Percentiles rank a stretch among this genome's conserved stretches.
Evolutionary conservation across 495 filamentous ascomycete genomes (phyloP).

Genomic region (Penicillium bovifimosum): DNA sequence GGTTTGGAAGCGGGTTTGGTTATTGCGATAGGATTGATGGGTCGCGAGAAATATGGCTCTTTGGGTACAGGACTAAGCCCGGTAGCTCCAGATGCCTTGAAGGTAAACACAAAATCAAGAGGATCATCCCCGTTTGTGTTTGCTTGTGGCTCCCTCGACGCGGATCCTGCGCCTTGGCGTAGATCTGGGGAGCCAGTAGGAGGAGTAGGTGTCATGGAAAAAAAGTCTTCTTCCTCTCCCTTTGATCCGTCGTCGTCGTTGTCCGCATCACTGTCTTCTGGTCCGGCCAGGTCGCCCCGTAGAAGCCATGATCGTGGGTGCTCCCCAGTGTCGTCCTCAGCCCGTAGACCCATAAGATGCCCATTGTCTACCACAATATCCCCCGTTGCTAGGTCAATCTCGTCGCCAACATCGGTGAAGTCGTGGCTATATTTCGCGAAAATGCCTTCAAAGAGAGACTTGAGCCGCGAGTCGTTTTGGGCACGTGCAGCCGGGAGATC

Average conservation of each 20-base stretch:
- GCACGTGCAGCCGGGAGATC: constrained; percentile 54
- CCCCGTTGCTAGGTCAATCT: constrained; percentile 72
- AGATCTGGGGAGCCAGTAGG: neutral
- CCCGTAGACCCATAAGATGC: constrained; percentile 57
- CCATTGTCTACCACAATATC: constrained; percentile 83
- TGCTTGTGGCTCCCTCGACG: constrained; percentile 3
- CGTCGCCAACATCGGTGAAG: constrained; percentile 74
- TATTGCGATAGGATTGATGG: constrained; percentile 1
- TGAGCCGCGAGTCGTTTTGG: constrained; percentile 60
- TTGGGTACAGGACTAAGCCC: constrained; percentile 1
- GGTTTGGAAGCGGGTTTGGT: constrained; percentile 1
- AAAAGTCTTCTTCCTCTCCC: constrained; percentile 9
- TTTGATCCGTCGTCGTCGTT: neutral
- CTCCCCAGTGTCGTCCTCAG: constrained; percentile 45
- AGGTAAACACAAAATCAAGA: constrained; percentile 19
- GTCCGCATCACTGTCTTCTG: constrained; percentile 5
- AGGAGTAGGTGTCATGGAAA: neutral
- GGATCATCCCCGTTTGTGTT: constrained; percentile 21
- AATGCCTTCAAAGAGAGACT: constrained; percentile 76
- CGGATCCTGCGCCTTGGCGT: neutral
- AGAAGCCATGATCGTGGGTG: constrained; percentile 15
- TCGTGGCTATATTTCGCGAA: constrained; percentile 83
- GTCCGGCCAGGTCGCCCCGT: constrained; percentile 2
- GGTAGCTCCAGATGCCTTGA: neutral
- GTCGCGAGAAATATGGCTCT: neutral